Evolutionary conservation across 805 yeast genomes (phyloP).

Genomic region (Teunomyces stri): DNA sequence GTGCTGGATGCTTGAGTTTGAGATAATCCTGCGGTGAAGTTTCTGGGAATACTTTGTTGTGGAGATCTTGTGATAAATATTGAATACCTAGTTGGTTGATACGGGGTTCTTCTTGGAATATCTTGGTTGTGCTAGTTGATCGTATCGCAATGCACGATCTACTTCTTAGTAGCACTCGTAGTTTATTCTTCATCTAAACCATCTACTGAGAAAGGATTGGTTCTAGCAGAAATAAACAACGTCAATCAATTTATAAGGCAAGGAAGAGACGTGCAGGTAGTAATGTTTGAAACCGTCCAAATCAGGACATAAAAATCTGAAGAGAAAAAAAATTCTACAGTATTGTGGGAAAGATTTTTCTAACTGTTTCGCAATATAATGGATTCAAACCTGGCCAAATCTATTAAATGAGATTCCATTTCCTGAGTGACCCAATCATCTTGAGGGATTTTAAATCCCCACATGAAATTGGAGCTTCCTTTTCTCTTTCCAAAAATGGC

Average conservation of each 20-base stretch:
- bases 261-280: not conserved
- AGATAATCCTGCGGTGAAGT: constrained; percentile 24
- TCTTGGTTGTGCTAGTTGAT: not conserved
- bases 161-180: not conserved
- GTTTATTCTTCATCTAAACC: not conserved
- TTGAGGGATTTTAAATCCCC: not conserved
- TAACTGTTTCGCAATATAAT: not conserved
- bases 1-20: constrained; percentile 28
- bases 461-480: not conserved
- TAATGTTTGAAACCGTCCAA: constrained; percentile 1
- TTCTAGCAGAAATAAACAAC: not conserved
- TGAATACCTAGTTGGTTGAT: constrained; percentile 81
- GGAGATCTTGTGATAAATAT: constrained; percentile 60
- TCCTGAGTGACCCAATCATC: not conserved
- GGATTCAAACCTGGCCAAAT: not conserved
- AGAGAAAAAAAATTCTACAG: not conserved
- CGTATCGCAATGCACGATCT: not conserved
- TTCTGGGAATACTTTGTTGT: constrained; percentile 58
- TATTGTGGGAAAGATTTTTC: not conserved
- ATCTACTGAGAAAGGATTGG: not conserved
- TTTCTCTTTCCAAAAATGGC: constrained; percentile 3
- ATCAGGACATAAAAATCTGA: constrained; percentile 1
- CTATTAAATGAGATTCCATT: not conserved
- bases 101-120: constrained; percentile 36
- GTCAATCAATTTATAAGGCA: not conserved